Evolutionary conservation across 2,329 filamentous ascomycete genomes (phyloP), one percentile per base, ranked within the genome.

Genomic region (Fusarium pseudonygamai): DNA sequence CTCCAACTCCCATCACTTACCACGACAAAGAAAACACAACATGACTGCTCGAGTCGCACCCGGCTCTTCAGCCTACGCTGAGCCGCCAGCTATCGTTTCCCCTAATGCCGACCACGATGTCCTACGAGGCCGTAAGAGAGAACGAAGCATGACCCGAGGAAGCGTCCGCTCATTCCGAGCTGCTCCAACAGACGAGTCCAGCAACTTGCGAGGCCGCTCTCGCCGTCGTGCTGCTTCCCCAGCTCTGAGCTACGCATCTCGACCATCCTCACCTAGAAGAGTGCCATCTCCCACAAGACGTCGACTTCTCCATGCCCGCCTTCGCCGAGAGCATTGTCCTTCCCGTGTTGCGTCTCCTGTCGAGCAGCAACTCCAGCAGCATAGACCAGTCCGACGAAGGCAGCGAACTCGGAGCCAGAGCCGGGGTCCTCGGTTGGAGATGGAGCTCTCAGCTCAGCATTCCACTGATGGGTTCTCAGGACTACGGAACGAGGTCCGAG

Each of bases 321-420:
- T 85, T 20, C 79, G 84, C 45, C 83, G 85, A 26, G 84, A 84
- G 71, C 85, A 86, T 69, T 84, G 83, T 65, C 83, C 83, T 16
- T 85, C 83, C 18, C 79, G 83, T 26, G 80, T 80, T 24, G 71
- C 79, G 4, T 83, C 83, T 11, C 81, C 82, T 6, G 74, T 79
- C 32, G 80, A 78, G n/a, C 77, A 80, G 71, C 77, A 78, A 34
- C 71, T 58, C 8, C 67, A 64, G n/a, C 76, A 80, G 67, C 76
- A 77, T 26, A 72, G 74, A 22, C 73, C 78, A 24, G 64, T 73
- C 46, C 79, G 81, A 28, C 81, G 82, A 52, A 80, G 81, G n/a
- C 81, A 82, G 67, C 77, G 82, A 58, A 82, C 82, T 18, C 79
- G 82, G 60, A 84, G 83, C 76, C 78, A 80, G 62, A 83, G 82